Base-by-base conservation (phyloP, 441 rosid species). In the Erysimum cheiri region DNA sequence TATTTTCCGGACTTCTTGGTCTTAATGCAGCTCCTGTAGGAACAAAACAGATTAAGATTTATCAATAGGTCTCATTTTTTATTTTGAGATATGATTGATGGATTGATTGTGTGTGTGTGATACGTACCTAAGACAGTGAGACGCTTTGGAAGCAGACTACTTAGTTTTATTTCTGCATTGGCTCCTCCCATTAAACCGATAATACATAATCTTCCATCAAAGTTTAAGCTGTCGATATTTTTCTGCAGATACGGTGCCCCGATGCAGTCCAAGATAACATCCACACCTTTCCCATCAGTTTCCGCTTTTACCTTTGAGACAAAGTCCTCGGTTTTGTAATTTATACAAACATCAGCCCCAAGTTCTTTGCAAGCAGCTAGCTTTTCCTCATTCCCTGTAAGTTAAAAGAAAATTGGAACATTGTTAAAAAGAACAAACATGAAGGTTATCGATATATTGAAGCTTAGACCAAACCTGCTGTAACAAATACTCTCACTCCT, bases 301-400 rank as follows among this genome's bases (percentile, higher is more conserved):
- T 86, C 98, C 3, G 85, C 91, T 85, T 85, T 91, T 2, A 84
- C 87, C 33, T 82, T 80, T 40, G 86, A 76, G n/a, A 87, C 94
- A 64, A 91, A 93, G 84, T 93, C 98, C 75, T 89, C 90, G 2
- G 86, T 89, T 81, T 84, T 91, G 88, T 93, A 91, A 66, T 91
- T 93, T 82, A 93, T 88, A 75, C 94, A 84, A 29, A 88, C 79
- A 62, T 91, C 92, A 13, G 96, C 94, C 29, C 97, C 94, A 14
- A 93, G 90, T 48, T 82, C 85, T 80, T 87, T 82, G 85, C 98
- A 93, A 35, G 69, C 84, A 66, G 82, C 88, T 72, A 88, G 69
- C 78, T 91, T 93, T 61, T 88, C 90, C 67, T 87, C 93, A 80
- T 73, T 85, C 26, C 97, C 98, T 89, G 80, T 31, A 10, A 39